These are phyloP conservation scores for Diplodia scrobiculata DNA, from an alignment of 2,329 filamentous ascomycete genomes.

Conservation along the genomic window DNA sequence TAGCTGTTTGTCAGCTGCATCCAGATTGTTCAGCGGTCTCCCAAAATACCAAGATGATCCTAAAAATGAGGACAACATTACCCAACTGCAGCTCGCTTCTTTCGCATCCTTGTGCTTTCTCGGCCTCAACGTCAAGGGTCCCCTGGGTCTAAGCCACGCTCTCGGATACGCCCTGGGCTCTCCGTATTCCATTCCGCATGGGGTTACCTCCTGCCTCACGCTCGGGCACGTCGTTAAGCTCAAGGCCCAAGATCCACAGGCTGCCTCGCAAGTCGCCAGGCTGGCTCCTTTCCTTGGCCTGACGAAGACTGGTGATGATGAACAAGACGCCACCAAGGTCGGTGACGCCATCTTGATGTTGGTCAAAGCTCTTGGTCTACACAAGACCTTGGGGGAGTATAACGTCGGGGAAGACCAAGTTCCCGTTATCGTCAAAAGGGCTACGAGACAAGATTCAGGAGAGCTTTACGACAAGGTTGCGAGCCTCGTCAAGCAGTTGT, in stretches of 20 bases:
- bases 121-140: conserved; percentile 55
- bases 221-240: conserved; percentile 58
- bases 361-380: conserved; percentile 49
- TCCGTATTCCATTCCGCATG: conserved; percentile 60
- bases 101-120: conserved; percentile 56
- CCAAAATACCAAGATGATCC: conserved; percentile 51
- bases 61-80: conserved; percentile 53
- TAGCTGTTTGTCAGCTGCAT: conserved; percentile 50
- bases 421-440: conserved; percentile 49
- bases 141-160: conserved; percentile 52
- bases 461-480: conserved; percentile 49
- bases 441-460: conserved; percentile 49
- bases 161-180: conserved; percentile 58
- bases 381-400: conserved; percentile 52
- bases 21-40: conserved; percentile 53
- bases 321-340: conserved; percentile 50
- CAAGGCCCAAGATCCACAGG: conserved; percentile 50
- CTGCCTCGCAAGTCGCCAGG: conserved; percentile 52
- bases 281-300: conserved; percentile 51
- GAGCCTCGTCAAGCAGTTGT: conserved; percentile 49
- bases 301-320: conserved; percentile 44
- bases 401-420: conserved; percentile 48
- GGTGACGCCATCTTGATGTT: conserved; percentile 50
- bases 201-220: conserved; percentile 58
- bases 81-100: conserved; percentile 56